Conservation (phyloP, 2,329 filamentous ascomycete genomes). For the Tolypocladium sp. region DNA sequence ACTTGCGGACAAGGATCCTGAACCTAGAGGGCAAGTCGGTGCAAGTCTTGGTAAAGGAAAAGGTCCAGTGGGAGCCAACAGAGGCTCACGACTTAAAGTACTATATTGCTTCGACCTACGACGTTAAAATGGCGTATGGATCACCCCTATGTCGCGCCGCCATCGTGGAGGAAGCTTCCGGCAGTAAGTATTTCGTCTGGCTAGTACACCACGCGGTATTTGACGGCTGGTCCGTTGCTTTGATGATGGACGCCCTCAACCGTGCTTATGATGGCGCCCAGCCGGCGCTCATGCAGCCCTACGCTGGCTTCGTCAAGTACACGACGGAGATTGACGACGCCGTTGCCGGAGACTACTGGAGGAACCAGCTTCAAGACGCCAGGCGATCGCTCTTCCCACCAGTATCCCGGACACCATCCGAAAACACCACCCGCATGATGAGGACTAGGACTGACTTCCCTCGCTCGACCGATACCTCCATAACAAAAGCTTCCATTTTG, state of each 20-base stretch:
- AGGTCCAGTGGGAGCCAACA: too few species aligned
- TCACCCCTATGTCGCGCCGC: background rate
- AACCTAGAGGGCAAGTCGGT: too few species aligned
- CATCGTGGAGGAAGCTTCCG: too few species aligned
- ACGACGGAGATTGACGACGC: background rate
- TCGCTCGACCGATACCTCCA: background rate
- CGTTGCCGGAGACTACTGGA: conserved; percentile 1
- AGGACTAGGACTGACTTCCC: background rate
- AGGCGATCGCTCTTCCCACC: background rate
- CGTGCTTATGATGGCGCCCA: background rate
- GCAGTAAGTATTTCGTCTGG: conserved; percentile 8
- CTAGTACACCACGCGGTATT: conserved; percentile 14
- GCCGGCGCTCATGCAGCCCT: background rate
- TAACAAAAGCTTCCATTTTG: conserved; percentile 11
- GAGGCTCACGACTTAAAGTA: background rate
- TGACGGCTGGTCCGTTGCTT: conserved; percentile 10
- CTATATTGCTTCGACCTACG: background rate
- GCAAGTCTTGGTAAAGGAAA: too few species aligned
- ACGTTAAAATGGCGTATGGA: conserved; percentile 1
- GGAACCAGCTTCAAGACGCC: background rate
- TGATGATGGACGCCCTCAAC: conserved; percentile 1
- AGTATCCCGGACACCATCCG: too few species aligned
- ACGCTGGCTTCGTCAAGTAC: conserved; percentile 6
- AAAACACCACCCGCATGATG: too few species aligned
- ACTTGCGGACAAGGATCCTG: conserved; percentile 7